Percentiles rank a stretch among this genome's conserved stretches.
Conservation (phyloP, 805 yeast species). For the Zygosaccharomyces rouxii region DNA sequence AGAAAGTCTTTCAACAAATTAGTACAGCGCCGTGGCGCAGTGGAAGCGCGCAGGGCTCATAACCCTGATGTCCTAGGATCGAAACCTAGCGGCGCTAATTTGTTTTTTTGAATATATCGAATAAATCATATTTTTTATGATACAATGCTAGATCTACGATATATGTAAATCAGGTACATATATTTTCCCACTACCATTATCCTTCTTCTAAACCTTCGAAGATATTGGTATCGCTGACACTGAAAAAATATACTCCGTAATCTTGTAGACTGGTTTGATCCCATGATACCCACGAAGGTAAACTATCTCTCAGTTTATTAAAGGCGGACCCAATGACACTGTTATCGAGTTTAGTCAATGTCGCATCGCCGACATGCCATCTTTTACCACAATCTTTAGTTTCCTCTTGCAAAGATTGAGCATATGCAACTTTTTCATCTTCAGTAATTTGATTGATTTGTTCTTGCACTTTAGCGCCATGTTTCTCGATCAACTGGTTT, state of each 20-base stretch:
- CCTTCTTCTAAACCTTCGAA: constrained; percentile 8
- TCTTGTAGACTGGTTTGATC: constrained; percentile 6
- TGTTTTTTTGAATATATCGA: constrained; percentile 17
- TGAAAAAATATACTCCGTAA: constrained; percentile 9
- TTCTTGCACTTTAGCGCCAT: constrained; percentile 8
- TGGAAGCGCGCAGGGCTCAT: constrained; percentile 99
- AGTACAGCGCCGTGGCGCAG: constrained; percentile 90
- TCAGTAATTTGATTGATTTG: not conserved
- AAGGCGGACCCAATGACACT: constrained; percentile 2
- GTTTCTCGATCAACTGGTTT: constrained; percentile 8
- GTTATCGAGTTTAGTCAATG: constrained; percentile 9
- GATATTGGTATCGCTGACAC: constrained; percentile 11
- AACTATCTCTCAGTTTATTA: constrained; percentile 4
- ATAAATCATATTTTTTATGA: not conserved
- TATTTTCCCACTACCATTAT: no score
- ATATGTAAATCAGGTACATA: no score
- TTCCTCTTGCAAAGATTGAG: not conserved
- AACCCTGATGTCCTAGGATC: constrained; percentile 98
- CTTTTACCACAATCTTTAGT: not conserved
- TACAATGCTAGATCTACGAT: not conserved
- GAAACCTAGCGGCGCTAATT: constrained; percentile 89
- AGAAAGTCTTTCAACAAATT: not conserved
- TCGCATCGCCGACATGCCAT: constrained; percentile 13
- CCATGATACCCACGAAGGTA: constrained; percentile 5
- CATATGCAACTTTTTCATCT: not conserved